These are phyloP conservation scores for Sclerotinia borealis DNA, from an alignment of 2,329 filamentous ascomycete genomes.

Conservation along the genomic window DNA sequence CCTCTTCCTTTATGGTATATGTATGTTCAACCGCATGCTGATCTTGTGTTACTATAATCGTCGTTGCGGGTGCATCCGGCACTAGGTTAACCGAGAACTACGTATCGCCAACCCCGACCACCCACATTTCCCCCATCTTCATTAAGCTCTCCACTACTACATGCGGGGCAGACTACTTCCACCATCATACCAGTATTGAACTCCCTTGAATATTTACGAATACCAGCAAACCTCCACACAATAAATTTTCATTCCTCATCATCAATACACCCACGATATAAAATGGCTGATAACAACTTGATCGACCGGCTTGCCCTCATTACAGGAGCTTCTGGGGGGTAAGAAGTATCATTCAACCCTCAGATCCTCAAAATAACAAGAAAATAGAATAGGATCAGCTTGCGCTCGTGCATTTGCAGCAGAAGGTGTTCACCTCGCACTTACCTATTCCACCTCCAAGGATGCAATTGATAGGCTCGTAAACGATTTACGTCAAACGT, in stretches of 20 bases:
- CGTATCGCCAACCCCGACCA: no score
- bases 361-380: not conserved
- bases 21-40: no score
- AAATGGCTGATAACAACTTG: conserved; percentile 39
- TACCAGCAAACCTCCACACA: not conserved
- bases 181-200: no score
- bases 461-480: conserved; percentile 41
- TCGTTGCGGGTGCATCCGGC: no score
- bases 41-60: no score
- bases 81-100: no score
- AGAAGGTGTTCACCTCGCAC: conserved; percentile 47
- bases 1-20: no score
- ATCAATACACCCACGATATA: not conserved
- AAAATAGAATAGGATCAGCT: conserved; percentile 53
- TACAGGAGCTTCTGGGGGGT: conserved; percentile 57
- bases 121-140: not conserved
- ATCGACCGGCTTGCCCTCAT: conserved; percentile 49
- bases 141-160: not conserved
- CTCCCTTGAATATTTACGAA: not conserved
- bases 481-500: conserved; percentile 31
- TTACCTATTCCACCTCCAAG: conserved; percentile 50
- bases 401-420: conserved; percentile 50
- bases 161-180: not conserved
- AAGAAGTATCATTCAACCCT: conserved; percentile 19
- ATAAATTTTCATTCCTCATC: no score